phyloP scores from a whole-genome alignment of 108 stramenopile species.

The Aureococcus anophagefferens region DNA sequence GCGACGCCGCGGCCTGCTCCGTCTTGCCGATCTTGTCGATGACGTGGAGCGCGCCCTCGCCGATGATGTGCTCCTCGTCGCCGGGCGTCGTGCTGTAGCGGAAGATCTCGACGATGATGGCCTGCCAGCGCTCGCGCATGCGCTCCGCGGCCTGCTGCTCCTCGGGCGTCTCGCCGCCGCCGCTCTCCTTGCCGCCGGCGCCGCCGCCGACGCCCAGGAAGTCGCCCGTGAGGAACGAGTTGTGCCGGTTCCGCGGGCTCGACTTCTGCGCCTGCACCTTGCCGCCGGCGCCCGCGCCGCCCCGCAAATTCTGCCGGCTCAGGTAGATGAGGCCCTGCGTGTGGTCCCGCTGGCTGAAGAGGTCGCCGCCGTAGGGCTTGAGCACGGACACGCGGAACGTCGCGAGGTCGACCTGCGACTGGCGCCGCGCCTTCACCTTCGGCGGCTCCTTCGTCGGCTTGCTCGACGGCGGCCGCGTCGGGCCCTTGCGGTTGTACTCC shows the following conservation, averaged over 20 bases:
- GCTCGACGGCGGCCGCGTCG: background rate
- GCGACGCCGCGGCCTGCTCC: background rate
- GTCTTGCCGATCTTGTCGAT: constrained; percentile 17
- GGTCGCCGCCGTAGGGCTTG: constrained; percentile 14
- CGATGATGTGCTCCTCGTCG: constrained; percentile 12
- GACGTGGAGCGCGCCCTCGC: constrained; percentile 24
- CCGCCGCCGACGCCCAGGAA: background rate
- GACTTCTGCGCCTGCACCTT: too few species aligned
- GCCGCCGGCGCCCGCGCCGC: background rate
- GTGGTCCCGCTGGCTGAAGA: constrained; percentile 11
- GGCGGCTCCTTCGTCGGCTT: background rate
- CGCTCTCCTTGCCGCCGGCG: background rate
- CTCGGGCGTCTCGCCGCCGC: background rate
- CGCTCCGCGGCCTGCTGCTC: background rate
- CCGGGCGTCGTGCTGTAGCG: constrained; percentile 6
- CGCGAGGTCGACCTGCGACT: background rate
- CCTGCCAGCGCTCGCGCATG: background rate
- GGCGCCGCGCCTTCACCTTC: background rate
- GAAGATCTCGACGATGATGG: constrained; percentile 15
- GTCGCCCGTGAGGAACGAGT: constrained; percentile 2
- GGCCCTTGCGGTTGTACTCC: constrained; percentile 6
- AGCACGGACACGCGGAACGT: background rate
- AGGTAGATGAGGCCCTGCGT: constrained; percentile 15
- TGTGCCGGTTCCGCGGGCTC: background rate
- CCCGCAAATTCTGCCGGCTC: background rate